Base-by-base conservation (phyloP, 768 basidiomycete species). In the Boletus sp. region DNA sequence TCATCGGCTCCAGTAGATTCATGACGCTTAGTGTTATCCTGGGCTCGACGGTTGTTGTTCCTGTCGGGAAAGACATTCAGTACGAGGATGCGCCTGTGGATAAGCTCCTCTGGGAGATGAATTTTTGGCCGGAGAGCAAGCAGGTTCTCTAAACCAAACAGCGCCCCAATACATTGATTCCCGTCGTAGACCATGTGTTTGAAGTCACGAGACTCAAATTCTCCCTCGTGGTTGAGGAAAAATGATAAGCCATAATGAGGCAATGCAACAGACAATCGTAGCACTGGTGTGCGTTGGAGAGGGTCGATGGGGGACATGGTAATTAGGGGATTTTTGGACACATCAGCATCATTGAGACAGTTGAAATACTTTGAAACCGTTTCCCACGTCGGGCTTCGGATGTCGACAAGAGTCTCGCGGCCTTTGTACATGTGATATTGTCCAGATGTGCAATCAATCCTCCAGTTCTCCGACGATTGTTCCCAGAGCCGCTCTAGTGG, bases 231-330 rank as follows among this genome's bases (percentile, higher is more conserved):
- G n/a, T 70, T 69, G 21, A 75, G 35, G 42, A 72, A 69, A 47
- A 80, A 80, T 3, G 68, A 61, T 15, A 80, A 55, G 4, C 66
- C 55, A 34, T 70, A 72, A 2, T 70, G 68, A 32, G 74, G 75
- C 8, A 80, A 59, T 1, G 65, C 50, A 34, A 75, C 56, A 7
- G 49, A 59, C 1, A n/a, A 44, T 27, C n/a, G 47, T 17, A 9
- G 25, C 5, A 23, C 23, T 2, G 37, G 13, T 15, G 13, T 13
- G 3, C 8, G 14, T 37, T 43, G 35, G 44, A n/a, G 15, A 32
- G 34, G 9, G 19, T 41, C 7, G 2, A 19, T n/a, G 9, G 37
- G 1, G 7, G 35, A 27, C 29, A 8, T 30, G 0, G 62, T 62
- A 37, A 72, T 46, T 23, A 62, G 8, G 7, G 70, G 47, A 23